Percentiles rank a stretch among this genome's conserved stretches.
phyloP scores from a whole-genome alignment of 106 monocot genomes.

The Dactylorhiza incarnata region DNA sequence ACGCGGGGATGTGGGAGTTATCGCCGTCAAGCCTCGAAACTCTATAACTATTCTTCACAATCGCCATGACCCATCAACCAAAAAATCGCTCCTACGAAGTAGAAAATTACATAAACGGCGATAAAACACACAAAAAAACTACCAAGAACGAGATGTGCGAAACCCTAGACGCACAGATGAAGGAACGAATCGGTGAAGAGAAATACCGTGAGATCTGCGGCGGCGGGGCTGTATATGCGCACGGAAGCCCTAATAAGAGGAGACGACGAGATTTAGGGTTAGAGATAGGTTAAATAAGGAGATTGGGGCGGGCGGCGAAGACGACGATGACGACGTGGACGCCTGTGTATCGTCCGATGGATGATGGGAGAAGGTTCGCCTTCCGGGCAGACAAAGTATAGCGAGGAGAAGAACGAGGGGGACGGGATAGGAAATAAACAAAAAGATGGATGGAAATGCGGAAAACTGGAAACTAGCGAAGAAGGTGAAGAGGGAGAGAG shows the following conservation, averaged over 20 bases:
- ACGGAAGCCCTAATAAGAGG: constrained; percentile 16
- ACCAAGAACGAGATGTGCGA: not conserved
- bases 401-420: constrained; percentile 15
- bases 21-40: constrained; percentile 30
- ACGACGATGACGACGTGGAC: constrained; percentile 60
- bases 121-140: not conserved
- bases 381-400: not conserved
- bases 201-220: constrained; percentile 4
- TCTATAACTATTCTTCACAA: constrained; percentile 27
- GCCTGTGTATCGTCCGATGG: constrained; percentile 46
- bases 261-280: constrained; percentile 1
- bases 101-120: not conserved
- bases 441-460: not conserved
- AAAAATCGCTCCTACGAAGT: not conserved
- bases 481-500: not conserved
- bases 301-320: not conserved
- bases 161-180: constrained; percentile 13
- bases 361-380: constrained; percentile 7
- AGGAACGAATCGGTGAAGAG: not conserved
- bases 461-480: not conserved
- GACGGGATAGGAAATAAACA: not conserved
- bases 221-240: not conserved
- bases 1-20: constrained; percentile 9
- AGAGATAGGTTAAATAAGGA: constrained; percentile 8
- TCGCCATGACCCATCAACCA: constrained; percentile 31